phyloP scores from a whole-genome alignment of 1,139 yeast species.

The Saccharomyces hybrid region DNA sequence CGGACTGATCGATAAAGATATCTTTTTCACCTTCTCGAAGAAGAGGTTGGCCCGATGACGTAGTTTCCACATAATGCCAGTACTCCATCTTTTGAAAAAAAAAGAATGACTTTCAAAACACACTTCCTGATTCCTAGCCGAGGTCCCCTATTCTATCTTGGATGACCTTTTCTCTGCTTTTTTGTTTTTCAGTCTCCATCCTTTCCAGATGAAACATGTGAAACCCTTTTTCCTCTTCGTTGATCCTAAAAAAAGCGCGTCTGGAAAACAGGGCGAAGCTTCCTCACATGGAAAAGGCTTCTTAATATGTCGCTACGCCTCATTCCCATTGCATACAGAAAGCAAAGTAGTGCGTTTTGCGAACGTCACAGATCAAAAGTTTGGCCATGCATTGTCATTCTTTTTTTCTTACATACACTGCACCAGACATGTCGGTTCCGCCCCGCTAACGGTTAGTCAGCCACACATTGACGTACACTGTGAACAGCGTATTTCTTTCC shows the following conservation, averaged over 20 bases:
- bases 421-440: neutral
- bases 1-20: constrained; percentile 42
- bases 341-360: neutral
- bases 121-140: neutral
- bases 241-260: neutral
- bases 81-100: constrained; percentile 16
- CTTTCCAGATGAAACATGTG: neutral
- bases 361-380: neutral
- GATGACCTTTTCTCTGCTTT: neutral
- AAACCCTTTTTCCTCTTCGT: neutral
- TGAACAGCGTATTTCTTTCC: neutral
- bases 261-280: neutral
- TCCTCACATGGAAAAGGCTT: neutral
- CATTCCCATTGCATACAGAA: neutral
- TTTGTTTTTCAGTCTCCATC: neutral
- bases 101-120: neutral
- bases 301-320: neutral
- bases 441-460: neutral
- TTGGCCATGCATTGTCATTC: neutral
- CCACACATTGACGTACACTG: neutral
- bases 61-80: constrained; percentile 40
- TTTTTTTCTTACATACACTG: neutral
- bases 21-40: constrained; percentile 39
- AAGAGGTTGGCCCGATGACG: constrained; percentile 42
- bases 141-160: neutral